Evolutionary conservation across 257 asterid genomes (phyloP).

Genomic region (Rhazya stricta): DNA sequence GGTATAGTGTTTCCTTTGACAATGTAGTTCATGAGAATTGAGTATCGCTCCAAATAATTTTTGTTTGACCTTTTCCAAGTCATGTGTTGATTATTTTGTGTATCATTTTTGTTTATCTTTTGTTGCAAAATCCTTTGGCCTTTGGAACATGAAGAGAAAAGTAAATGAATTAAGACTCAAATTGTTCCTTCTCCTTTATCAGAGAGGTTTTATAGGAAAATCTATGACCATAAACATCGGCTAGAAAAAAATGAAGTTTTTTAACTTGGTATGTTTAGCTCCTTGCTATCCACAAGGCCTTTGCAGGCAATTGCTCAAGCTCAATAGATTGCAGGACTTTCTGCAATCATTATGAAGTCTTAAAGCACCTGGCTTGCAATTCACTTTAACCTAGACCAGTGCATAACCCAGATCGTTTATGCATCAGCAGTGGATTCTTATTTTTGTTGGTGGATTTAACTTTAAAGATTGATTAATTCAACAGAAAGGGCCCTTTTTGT

Average conservation of each 20-base stretch:
- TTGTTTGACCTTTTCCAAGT: neutral
- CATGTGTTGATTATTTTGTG: neutral
- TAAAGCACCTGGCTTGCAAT: neutral
- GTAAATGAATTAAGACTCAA: neutral
- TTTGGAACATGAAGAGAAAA: neutral
- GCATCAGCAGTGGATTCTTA: neutral
- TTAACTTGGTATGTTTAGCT: neutral
- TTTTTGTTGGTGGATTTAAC: neutral
- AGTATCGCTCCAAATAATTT: neutral
- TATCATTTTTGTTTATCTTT: neutral
- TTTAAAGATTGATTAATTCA: neutral
- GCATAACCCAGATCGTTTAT: neutral
- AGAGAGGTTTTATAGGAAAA: too few relatives aligned
- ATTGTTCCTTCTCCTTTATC: neutral
- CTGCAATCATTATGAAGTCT: neutral
- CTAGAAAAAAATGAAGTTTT: too few relatives aligned
- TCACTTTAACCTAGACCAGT: neutral
- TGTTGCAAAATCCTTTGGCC: neutral
- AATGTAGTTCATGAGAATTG: neutral
- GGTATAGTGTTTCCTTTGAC: neutral
- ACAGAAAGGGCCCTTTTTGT: neutral
- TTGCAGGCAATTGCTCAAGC: neutral
- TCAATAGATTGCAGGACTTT: neutral
- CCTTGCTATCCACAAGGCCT: neutral
- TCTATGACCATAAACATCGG: neutral